Percentiles rank a stretch among this genome's conserved stretches.
These are phyloP conservation scores for Colletotrichum sp. DNA, from an alignment of 2,329 filamentous ascomycete species.

Conservation along the genomic window DNA sequence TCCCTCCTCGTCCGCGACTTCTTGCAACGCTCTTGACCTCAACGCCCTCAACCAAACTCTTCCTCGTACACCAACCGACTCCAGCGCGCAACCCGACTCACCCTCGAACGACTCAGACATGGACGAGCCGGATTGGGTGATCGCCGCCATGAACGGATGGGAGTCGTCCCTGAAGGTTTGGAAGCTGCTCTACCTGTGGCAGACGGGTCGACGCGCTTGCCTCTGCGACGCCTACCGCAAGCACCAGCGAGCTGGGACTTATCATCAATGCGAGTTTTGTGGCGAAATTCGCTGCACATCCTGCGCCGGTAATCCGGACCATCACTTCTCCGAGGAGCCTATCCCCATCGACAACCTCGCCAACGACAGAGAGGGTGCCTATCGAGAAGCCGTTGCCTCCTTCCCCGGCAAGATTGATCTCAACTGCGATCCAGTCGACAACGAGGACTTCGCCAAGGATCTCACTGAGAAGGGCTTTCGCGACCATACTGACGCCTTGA, in stretches of 20 bases:
- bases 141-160: background rate
- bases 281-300: conserved; percentile 38
- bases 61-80: background rate
- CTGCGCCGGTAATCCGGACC: conserved; percentile 44
- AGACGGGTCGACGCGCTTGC: conserved; percentile 35
- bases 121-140: background rate
- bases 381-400: background rate
- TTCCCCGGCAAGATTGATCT: background rate
- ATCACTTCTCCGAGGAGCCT: conserved; percentile 28
- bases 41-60: background rate
- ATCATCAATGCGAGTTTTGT: conserved; percentile 35
- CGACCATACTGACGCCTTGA: background rate
- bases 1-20: background rate
- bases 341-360: background rate
- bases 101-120: background rate
- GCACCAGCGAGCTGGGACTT: conserved; percentile 29
- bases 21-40: background rate
- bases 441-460: background rate
- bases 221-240: conserved; percentile 36
- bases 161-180: background rate
- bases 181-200: conserved; percentile 15
- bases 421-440: background rate
- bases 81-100: background rate
- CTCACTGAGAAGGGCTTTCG: background rate
- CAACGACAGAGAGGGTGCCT: background rate